phyloP scores from a whole-genome alignment of 1,284 basidiomycete species.

The Trichosporon sp. region DNA sequence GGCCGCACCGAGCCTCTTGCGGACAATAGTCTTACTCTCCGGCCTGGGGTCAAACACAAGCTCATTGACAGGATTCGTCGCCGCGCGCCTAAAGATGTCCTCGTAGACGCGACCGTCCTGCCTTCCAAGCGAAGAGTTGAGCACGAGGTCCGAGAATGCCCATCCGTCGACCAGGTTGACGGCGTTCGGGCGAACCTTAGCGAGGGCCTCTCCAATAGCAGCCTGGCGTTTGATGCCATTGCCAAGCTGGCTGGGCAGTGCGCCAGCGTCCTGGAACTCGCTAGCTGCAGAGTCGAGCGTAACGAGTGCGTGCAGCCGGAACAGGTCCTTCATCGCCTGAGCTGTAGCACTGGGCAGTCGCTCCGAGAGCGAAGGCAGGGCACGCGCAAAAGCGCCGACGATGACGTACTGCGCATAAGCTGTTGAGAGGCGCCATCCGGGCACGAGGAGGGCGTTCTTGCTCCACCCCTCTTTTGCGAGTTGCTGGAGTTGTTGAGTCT shows the following conservation, averaged over 20 bases:
- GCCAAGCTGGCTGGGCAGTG: conserved; percentile 37
- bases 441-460: conserved; percentile 29
- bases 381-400: neutral
- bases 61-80: conserved; percentile 17
- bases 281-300: conserved; percentile 48
- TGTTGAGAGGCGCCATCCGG: conserved; percentile 16
- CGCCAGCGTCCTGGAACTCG: conserved; percentile 51
- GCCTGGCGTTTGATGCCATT: conserved; percentile 5
- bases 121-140: conserved; percentile 55
- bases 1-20: neutral
- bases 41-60: conserved; percentile 11
- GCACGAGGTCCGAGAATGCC: conserved; percentile 53
- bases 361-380: conserved; percentile 1
- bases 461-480: conserved; percentile 32
- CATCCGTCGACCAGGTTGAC: conserved; percentile 53
- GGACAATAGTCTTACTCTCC: conserved; percentile 5
- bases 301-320: conserved; percentile 48
- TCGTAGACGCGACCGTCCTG: conserved; percentile 51
- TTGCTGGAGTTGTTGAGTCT: conserved; percentile 42
- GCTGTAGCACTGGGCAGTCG: conserved; percentile 1
- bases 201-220: conserved; percentile 2
- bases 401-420: conserved; percentile 15
- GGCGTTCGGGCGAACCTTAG: conserved; percentile 2
- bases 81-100: conserved; percentile 48
- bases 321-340: conserved; percentile 40